These are phyloP conservation scores for Pelargonium citronellum DNA, from an alignment of 441 rosid species.

Conservation along the genomic window DNA sequence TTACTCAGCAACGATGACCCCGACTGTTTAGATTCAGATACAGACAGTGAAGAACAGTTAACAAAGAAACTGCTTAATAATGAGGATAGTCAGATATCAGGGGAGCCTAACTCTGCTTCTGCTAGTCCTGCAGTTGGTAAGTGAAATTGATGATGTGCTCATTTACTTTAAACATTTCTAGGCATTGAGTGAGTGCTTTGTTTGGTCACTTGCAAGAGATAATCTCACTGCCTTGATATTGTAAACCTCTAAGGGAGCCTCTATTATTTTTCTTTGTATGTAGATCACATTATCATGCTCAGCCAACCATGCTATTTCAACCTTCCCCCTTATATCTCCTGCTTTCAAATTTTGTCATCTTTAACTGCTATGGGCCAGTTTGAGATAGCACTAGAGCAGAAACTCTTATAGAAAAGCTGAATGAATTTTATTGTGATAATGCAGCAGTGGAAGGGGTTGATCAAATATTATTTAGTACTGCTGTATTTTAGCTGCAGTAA, in stretches of 20 bases:
- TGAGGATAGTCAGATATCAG: slow-evolving; percentile 26
- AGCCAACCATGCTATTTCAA: background rate
- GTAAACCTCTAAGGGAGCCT: background rate
- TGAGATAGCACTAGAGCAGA: background rate
- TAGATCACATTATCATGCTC: slow-evolving; percentile 1
- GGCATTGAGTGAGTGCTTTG: slow-evolving; percentile 12
- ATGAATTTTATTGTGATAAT: background rate
- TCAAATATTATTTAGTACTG: background rate
- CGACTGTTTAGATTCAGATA: slow-evolving; percentile 26
- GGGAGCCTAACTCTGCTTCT: slow-evolving; percentile 30
- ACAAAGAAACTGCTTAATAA: slow-evolving; percentile 23
- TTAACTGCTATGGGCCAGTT: background rate
- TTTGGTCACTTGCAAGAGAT: slow-evolving; percentile 8
- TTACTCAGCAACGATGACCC: slow-evolving; percentile 29
- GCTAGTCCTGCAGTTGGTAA: slow-evolving; percentile 54
- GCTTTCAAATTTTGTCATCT: background rate
- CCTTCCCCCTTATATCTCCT: background rate
- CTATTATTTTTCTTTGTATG: background rate
- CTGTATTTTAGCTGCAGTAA: background rate
- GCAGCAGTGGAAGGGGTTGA: background rate
- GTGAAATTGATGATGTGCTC: slow-evolving; percentile 19
- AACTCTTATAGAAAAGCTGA: background rate
- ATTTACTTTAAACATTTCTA: slow-evolving; percentile 7
- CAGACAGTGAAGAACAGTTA: slow-evolving; percentile 28
- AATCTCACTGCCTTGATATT: slow-evolving; percentile 9